Evolutionary conservation across 2,329 filamentous ascomycete species (phyloP).

Genomic region (Rhynchosporium graminicola): DNA sequence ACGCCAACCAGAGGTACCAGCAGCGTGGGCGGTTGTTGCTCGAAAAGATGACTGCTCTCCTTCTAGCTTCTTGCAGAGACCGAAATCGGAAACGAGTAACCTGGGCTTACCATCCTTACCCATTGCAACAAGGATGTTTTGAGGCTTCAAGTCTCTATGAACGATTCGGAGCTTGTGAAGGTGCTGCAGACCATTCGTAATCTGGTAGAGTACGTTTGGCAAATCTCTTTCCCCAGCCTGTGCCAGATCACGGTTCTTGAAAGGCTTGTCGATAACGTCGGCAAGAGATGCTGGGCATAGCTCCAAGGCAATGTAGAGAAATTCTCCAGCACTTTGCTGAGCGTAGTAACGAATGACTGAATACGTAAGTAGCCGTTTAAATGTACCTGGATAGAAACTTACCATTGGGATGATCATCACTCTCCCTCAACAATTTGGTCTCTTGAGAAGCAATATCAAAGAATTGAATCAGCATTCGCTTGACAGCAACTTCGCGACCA

Average conservation of each 20-base stretch:
- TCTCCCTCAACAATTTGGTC: conserved; percentile 85
- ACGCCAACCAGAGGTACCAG: conserved; percentile 93
- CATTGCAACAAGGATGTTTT: conserved; percentile 89
- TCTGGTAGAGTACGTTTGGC: conserved; percentile 80
- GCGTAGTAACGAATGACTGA: conserved; percentile 92
- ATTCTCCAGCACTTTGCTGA: conserved; percentile 83
- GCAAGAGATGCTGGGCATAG: conserved; percentile 91
- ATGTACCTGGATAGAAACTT: conserved; percentile 30
- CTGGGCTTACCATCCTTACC: conserved; percentile 70
- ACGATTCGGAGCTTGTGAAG: conserved; percentile 92
- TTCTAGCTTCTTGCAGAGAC: conserved; percentile 94
- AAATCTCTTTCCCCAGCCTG: conserved; percentile 73
- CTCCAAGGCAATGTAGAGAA: conserved; percentile 95
- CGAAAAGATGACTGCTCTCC: conserved; percentile 93
- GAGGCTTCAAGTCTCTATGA: conserved; percentile 94
- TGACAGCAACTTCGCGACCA: conserved; percentile 89
- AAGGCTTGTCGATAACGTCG: conserved; percentile 80
- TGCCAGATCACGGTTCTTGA: conserved; percentile 67
- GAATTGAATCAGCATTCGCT: conserved; percentile 94
- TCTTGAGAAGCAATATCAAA: conserved; percentile 95
- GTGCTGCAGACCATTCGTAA: conserved; percentile 85
- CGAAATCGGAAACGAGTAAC: conserved; percentile 96
- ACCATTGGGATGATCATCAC: conserved; percentile 90
- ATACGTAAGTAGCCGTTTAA: conserved; percentile 32
- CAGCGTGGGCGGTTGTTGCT: conserved; percentile 89